A percentile compares a stretch with the other conserved stretches of the same genome.
phyloP scores from a whole-genome alignment of 257 asterid species.

The Primulina huaijiensis region DNA sequence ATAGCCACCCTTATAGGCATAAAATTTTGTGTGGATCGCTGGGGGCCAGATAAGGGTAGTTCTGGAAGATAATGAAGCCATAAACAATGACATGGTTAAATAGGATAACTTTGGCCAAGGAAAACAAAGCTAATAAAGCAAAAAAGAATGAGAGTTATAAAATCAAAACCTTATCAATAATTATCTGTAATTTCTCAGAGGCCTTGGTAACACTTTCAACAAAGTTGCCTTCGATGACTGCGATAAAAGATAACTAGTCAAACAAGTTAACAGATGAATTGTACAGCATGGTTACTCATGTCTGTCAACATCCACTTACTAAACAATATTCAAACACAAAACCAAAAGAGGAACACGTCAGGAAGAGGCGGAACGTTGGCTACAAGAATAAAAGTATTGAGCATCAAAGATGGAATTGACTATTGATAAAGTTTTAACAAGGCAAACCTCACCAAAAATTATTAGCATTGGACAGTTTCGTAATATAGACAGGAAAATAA shows the following conservation, averaged over 20 bases:
- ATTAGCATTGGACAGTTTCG: too few relatives aligned
- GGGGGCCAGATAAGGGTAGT: neutral
- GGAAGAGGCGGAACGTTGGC: too few relatives aligned
- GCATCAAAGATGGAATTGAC: too few relatives aligned
- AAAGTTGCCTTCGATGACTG: slow-evolving; percentile 80
- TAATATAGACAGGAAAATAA: too few relatives aligned
- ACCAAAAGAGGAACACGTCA: too few relatives aligned
- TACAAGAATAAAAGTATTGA: too few relatives aligned
- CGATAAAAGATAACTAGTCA: slow-evolving; percentile 32
- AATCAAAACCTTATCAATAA: slow-evolving; percentile 64
- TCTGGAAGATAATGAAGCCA: slow-evolving; percentile 3
- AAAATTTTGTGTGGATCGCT: neutral
- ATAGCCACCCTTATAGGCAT: neutral
- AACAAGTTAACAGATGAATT: neutral
- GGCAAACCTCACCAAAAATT: too few relatives aligned
- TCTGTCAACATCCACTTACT: too few relatives aligned
- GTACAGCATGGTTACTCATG: too few relatives aligned
- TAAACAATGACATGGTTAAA: neutral
- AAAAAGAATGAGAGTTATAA: neutral
- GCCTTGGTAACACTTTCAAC: slow-evolving; percentile 72
- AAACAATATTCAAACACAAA: too few relatives aligned
- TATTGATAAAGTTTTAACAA: too few relatives aligned
- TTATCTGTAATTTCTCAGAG: slow-evolving; percentile 50
- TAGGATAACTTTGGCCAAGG: slow-evolving; percentile 1
- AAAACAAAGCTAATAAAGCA: slow-evolving; percentile 2